A percentile compares a stretch with the other conserved stretches of the same genome.
These are phyloP conservation scores for Colletotrichum sp. DNA, from an alignment of 2,329 filamentous ascomycete species.

Conservation along the genomic window DNA sequence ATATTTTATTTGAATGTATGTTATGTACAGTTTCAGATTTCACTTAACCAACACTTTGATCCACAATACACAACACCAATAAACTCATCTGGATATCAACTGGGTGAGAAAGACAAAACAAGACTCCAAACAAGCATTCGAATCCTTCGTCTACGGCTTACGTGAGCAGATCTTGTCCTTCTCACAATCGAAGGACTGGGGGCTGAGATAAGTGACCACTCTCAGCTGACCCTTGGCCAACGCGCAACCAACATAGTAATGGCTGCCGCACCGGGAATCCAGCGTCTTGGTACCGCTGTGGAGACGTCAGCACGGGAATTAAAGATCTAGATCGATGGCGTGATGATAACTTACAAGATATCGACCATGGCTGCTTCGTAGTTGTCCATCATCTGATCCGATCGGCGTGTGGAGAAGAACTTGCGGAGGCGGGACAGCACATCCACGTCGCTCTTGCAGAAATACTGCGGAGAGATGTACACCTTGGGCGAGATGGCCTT, in stretches of 20 bases:
- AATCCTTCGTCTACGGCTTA: not conserved
- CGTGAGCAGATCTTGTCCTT: not conserved
- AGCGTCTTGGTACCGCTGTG: constrained; percentile 10
- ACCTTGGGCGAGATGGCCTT: constrained; percentile 15
- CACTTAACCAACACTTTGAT: not conserved
- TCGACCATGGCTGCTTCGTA: constrained; percentile 12
- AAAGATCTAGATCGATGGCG: not conserved
- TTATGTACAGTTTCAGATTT: not conserved
- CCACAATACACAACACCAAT: not conserved
- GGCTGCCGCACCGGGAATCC: constrained; percentile 11
- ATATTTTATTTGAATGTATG: not conserved
- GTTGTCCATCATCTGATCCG: constrained; percentile 17
- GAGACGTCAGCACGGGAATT: not conserved
- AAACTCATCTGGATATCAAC: not conserved
- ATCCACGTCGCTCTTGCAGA: constrained; percentile 5
- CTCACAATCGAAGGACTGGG: constrained; percentile 14
- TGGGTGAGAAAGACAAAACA: not conserved
- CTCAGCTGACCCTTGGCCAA: constrained; percentile 13
- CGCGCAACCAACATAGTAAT: constrained; percentile 15
- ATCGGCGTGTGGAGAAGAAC: constrained; percentile 12
- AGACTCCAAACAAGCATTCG: not conserved
- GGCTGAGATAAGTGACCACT: constrained; percentile 16
- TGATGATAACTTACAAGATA: constrained; percentile 2
- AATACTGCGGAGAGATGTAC: constrained; percentile 13
- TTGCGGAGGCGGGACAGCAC: constrained; percentile 7